phyloP scores from a whole-genome alignment of 495 filamentous ascomycete species.

The Annulohypoxylon maeteangense region DNA sequence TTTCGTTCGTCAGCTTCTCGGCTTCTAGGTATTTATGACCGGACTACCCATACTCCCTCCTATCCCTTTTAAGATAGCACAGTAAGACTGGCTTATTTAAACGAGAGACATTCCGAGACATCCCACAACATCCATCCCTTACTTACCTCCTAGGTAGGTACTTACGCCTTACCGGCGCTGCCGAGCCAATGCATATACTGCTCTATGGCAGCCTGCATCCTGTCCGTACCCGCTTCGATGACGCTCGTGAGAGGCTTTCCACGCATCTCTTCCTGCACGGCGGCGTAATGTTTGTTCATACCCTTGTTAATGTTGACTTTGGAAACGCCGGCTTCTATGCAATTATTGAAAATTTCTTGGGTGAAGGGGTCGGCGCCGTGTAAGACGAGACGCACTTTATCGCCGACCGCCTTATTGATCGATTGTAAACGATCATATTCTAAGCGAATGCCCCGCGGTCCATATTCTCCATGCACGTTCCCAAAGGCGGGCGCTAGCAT shows the following conservation, averaged over 20 bases:
- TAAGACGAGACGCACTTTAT: slow-evolving; percentile 73
- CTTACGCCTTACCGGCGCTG: slow-evolving; percentile 69
- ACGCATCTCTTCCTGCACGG: slow-evolving; percentile 72
- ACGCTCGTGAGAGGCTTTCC: slow-evolving; percentile 75
- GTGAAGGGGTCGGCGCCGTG: slow-evolving; percentile 84
- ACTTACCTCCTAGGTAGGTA: too few relatives aligned
- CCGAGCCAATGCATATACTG: slow-evolving; percentile 77
- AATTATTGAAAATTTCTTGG: slow-evolving; percentile 71
- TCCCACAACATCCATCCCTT: neutral
- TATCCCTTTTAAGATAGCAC: neutral
- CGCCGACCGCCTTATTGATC: slow-evolving; percentile 71
- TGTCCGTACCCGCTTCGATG: slow-evolving; percentile 76
- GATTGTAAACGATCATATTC: slow-evolving; percentile 75
- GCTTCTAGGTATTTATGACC: neutral
- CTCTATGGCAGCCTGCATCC: slow-evolving; percentile 81
- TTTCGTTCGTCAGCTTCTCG: neutral
- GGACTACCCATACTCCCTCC: too few relatives aligned
- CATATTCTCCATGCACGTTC: slow-evolving; percentile 88
- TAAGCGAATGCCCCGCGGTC: slow-evolving; percentile 74
- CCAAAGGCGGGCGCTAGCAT: slow-evolving; percentile 87
- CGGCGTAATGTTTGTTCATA: slow-evolving; percentile 76
- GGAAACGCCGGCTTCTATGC: slow-evolving; percentile 75
- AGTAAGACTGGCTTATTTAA: slow-evolving; percentile 2
- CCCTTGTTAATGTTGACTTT: slow-evolving; percentile 89
- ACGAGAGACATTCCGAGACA: slow-evolving; percentile 2